Base-by-base conservation (phyloP, 2,329 filamentous ascomycete genomes). In the Diaporthe ilicicola region DNA sequence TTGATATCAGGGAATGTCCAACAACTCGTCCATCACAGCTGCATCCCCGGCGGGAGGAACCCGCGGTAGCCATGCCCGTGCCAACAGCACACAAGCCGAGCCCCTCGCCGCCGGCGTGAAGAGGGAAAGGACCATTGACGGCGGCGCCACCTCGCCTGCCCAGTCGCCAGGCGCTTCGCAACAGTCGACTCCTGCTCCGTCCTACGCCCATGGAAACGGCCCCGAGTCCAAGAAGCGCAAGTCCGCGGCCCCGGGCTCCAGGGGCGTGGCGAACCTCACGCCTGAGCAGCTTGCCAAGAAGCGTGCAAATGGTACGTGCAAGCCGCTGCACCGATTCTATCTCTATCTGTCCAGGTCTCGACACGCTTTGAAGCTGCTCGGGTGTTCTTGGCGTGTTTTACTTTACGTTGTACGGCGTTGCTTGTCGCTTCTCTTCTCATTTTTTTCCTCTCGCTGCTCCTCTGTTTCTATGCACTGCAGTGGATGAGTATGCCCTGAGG, bases 271-370 rank as follows among this genome's bases (percentile, higher is more conserved):
- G 65, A 91, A 92, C 75, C 86, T 92, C 78, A 93, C 92, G 1
- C 89, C 91, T 44, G 93, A 94, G 76, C 91, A 94, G 80, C 84
- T 94, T 64, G 89, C 90, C 70, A 93, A 93, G 79, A 89, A 89
- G 77, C 83, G 88, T 70, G 87, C 87, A 39, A 89, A 88, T 76
- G 87, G 87, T 88, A 79, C 76, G 83, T 81, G 55, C 46, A 42
- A 37, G 44, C 53, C 32, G 24, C 22, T 67, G 37, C 59, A 19
- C 22, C 24, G 15, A 15, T 32, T 15, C 42, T 34, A 34, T 15
- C 48, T 24, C 10, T 50, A 46, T 22, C 7, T 48, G 34, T 69
- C 22, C 34, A 17, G 29, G 8, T 39, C 37, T 44, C n/a, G n/a
- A 48, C 37, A 53, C 51, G 27, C 19, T 53, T n/a, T n/a, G 27